A percentile compares a stretch with the other conserved stretches of the same genome.
phyloP scores from a whole-genome alignment of 148 eudicot genomes.

The Chenopodium album region DNA sequence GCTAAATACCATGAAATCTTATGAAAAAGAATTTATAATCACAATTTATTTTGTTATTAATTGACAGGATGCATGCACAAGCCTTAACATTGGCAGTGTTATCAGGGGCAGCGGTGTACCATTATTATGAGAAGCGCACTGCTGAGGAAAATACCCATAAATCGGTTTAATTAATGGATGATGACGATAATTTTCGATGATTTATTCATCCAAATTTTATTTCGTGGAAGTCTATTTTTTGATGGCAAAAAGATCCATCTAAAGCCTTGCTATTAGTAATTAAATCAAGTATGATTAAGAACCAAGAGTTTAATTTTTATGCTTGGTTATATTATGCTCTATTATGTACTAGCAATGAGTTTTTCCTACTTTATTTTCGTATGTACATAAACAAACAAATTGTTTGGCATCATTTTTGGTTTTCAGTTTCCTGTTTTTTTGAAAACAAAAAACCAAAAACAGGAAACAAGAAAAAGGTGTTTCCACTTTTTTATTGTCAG shows the following conservation, averaged over 20 bases:
- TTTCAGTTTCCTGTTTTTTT: no score
- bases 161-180: background rate
- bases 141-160: constrained; percentile 10
- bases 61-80: constrained; percentile 78
- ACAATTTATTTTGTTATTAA: background rate
- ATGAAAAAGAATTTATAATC: no score
- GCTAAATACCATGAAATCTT: no score
- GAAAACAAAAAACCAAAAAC: no score
- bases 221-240: background rate
- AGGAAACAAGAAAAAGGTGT: no score
- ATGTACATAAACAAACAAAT: constrained; percentile 1
- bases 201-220: background rate
- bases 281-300: background rate
- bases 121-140: constrained; percentile 49
- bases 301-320: background rate
- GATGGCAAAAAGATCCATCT: background rate
- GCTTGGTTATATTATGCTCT: background rate
- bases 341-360: background rate
- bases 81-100: constrained; percentile 74
- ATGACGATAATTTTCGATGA: background rate
- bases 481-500: no score
- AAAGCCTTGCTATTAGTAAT: background rate
- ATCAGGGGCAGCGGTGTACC: constrained; percentile 69
- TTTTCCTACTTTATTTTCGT: background rate
- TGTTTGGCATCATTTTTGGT: no score